Conservation (phyloP, 2,329 filamentous ascomycete genomes). For the Phyllosticta citribraziliensis region DNA sequence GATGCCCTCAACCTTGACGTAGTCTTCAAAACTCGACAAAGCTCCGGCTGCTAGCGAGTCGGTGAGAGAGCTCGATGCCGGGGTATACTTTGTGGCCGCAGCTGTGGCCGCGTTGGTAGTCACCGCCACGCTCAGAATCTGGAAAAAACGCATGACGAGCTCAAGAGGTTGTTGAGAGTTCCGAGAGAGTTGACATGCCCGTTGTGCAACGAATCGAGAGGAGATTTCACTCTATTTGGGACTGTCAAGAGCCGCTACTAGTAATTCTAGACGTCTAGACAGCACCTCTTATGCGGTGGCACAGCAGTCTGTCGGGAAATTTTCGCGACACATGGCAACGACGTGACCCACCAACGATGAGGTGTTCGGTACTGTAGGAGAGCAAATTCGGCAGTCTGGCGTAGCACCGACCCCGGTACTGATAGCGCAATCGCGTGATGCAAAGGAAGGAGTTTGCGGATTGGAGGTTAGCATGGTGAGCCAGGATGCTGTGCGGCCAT, state of each 20-base stretch:
- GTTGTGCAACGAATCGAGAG: slow-evolving; percentile 1
- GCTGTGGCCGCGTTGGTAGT: background rate
- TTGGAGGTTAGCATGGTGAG: background rate
- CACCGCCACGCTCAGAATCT: background rate
- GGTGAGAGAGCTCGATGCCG: slow-evolving; percentile 12
- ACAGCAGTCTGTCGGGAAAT: background rate
- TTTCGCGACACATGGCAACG: background rate
- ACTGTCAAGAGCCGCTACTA: background rate
- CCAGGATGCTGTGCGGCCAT: background rate
- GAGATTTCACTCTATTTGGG: background rate
- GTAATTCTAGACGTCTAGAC: background rate
- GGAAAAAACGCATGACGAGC: background rate
- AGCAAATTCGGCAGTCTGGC: background rate
- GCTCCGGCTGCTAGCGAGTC: slow-evolving; percentile 27
- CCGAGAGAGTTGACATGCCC: background rate
- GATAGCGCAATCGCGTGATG: background rate
- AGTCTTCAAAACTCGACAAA: slow-evolving; percentile 23
- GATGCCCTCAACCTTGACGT: slow-evolving; percentile 18
- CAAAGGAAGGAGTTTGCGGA: background rate
- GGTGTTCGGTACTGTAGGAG: background rate
- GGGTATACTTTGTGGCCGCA: background rate
- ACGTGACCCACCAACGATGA: background rate
- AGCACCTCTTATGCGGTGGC: background rate
- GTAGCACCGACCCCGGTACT: background rate
- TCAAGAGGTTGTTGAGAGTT: background rate